Percentiles rank a stretch among this genome's conserved stretches.
Conservation (phyloP, 257 asterid genomes). For the Cinchona pubescens region DNA sequence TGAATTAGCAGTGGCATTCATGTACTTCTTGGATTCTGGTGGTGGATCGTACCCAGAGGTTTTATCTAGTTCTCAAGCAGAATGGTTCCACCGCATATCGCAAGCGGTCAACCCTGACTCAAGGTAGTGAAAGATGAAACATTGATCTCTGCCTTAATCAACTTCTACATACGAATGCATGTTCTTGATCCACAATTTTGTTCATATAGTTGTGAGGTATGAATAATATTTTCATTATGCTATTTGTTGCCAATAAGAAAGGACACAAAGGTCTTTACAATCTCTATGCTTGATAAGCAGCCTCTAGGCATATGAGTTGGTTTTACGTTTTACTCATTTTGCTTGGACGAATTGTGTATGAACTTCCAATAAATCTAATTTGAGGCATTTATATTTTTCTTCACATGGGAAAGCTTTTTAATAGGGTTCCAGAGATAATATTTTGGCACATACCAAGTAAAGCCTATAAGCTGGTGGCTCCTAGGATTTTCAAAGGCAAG, state of each 20-base stretch:
- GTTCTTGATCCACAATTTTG: background rate
- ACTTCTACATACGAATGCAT: background rate
- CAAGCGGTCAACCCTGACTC: conserved; percentile 58
- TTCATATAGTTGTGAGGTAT: background rate
- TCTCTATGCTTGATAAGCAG: background rate
- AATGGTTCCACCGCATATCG: conserved; percentile 65
- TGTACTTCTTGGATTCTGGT: conserved; percentile 92
- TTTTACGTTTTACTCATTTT: no score
- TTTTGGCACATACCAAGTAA: conserved; percentile 91
- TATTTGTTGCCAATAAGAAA: background rate
- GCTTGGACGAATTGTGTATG: no score
- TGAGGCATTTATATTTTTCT: no score
- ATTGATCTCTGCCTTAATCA: background rate
- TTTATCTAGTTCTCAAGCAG: conserved; percentile 65
- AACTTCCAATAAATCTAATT: no score
- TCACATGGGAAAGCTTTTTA: conserved; percentile 2
- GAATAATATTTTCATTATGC: background rate
- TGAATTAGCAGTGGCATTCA: conserved; percentile 38
- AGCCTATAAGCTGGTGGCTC: conserved; percentile 53
- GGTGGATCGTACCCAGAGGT: conserved; percentile 91
- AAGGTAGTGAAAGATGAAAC: conserved; percentile 40
- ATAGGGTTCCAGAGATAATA: conserved; percentile 75
- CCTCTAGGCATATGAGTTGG: no score
- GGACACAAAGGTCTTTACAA: background rate
- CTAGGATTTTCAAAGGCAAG: conserved; percentile 23